A percentile compares a stretch with the other conserved stretches of the same genome.
Evolutionary conservation across 495 filamentous ascomycete genomes (phyloP).

Genomic region (Tuber calosporum): DNA sequence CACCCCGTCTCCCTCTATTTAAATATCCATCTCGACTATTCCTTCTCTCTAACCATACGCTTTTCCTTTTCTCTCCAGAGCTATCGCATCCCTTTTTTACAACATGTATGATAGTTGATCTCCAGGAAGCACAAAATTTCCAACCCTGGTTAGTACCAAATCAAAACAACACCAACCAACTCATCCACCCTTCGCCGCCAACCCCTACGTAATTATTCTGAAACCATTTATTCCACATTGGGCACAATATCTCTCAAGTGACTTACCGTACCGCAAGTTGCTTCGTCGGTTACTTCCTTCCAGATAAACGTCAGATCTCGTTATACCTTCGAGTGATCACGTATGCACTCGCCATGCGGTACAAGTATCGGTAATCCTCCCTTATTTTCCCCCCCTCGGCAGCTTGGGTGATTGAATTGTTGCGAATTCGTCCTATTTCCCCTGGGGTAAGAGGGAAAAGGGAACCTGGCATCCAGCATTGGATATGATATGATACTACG

Average conservation of each 20-base stretch:
- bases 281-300: not conserved
- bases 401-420: not conserved
- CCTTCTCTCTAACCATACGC: not conserved
- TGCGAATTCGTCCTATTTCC: not conserved
- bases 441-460: not conserved
- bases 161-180: not conserved
- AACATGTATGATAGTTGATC: not conserved
- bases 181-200: not conserved
- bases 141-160: not conserved
- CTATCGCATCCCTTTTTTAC: not conserved
- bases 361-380: not conserved
- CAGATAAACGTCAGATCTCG: not conserved
- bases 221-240: not conserved
- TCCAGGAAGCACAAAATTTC: not conserved
- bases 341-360: not conserved
- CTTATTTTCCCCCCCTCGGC: not conserved
- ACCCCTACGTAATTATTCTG: not conserved
- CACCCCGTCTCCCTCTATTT: slow-evolving; percentile 3
- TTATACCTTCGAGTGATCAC: not conserved
- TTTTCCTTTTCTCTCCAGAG: not conserved
- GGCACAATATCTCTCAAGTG: not conserved
- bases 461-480: not conserved
- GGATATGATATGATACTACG: not conserved
- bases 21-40: not conserved
- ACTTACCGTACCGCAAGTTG: not conserved